Conservation (phyloP, 106 monocot genomes). For the Dendrobium catenatum region DNA sequence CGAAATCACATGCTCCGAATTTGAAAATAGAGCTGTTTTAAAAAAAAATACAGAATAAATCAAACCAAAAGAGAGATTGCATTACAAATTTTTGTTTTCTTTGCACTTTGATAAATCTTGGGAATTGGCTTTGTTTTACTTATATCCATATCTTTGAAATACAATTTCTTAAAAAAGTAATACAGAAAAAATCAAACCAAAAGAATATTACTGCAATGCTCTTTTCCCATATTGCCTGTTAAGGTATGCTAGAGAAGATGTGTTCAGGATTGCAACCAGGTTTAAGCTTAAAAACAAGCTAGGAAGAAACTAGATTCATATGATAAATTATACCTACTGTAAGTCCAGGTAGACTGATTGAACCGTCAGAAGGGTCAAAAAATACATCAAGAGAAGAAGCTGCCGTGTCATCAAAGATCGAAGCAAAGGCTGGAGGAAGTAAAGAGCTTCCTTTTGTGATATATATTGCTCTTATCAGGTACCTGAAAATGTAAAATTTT, state of each 20-base stretch:
- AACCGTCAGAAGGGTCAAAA: conserved; percentile 89
- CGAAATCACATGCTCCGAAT: too few species aligned
- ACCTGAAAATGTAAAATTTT: conserved; percentile 43
- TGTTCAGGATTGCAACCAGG: not conserved
- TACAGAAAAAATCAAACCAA: too few species aligned
- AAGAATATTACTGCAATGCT: too few species aligned
- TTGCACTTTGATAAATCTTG: too few species aligned
- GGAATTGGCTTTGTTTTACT: too few species aligned
- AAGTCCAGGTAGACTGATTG: conserved; percentile 74
- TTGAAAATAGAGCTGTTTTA: too few species aligned
- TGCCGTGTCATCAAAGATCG: conserved; percentile 90
- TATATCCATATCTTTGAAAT: too few species aligned
- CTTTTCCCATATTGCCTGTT: not conserved
- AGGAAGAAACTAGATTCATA: not conserved
- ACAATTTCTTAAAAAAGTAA: too few species aligned
- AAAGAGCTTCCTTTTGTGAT: conserved; percentile 77
- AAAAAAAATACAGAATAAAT: too few species aligned
- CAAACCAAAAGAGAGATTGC: too few species aligned
- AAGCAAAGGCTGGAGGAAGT: conserved; percentile 89
- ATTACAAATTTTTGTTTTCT: too few species aligned
- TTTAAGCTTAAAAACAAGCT: not conserved
- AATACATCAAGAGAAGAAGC: conserved; percentile 91
- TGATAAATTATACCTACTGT: conserved; percentile 50
- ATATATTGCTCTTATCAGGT: conserved; percentile 70
- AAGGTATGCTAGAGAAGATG: not conserved